Evolutionary conservation across 23 red algal genomes (phyloP), one percentile per base, ranked within the genome.

Genomic region (Gracilaria domingensis): DNA sequence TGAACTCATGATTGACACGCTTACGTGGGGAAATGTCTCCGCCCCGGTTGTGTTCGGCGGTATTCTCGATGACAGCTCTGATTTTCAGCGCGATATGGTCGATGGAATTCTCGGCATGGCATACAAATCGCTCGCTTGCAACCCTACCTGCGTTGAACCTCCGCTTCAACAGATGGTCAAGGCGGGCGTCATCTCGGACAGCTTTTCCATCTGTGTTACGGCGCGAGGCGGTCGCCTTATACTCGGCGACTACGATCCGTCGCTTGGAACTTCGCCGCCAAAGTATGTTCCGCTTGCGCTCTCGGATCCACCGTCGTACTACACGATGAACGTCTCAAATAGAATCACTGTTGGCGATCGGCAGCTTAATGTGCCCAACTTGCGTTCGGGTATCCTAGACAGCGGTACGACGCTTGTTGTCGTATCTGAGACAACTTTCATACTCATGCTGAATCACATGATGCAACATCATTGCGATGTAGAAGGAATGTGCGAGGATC

Each of bases 51-150:
- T 91, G 21, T 96, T 96, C 66, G 94, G 94, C 35, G 94, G 83
- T 44, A 96, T 96, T 73, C 75, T 89, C 4, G 64, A 91, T 40
- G 94, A 96, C 75, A 75, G 75, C 4, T 33, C 66, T 0, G 76
- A 96, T 48, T 96, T 96, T 88, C 87, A 96, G 64, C 81, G 94
- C 54, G 60, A 81, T 8, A 73, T 84, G 48, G 94, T 98, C 0
- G 96, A 98, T 37, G 96, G 96, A 29, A 94, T 98, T 72, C 82
- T 98, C 50, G 96, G 96, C 7, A 89, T 98, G 73, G 93, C 96
- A 1, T 98, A 91, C 88, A 82, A 84, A 40, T 64, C 85, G 20
- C 85, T 98, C 24, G 88, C 96, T 0, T 98, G 96, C 66, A 95
- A 98, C 39, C 96, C 96, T 28, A 93, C 93, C 5, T 98, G 96